These are phyloP conservation scores for Kodamaea alishanica DNA, from an alignment of 1,139 yeast genomes.

Conservation along the genomic window DNA sequence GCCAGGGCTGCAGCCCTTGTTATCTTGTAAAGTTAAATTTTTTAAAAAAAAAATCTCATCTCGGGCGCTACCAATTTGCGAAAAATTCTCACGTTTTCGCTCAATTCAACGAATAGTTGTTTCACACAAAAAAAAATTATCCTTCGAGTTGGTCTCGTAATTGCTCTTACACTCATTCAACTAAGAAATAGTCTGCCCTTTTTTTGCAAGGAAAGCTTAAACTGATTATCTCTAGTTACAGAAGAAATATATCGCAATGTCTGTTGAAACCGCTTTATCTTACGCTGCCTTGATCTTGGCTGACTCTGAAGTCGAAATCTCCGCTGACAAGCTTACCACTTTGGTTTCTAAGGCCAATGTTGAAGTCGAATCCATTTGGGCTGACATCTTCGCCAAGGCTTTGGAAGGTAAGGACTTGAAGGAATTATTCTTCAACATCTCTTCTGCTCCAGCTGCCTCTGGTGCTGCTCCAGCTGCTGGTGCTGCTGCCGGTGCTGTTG, in stretches of 20 bases:
- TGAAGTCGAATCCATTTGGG: slow-evolving; percentile 80
- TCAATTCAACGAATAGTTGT: not conserved
- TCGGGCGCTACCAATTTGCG: slow-evolving; percentile 6
- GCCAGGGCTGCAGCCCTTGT: slow-evolving; percentile 6
- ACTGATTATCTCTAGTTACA: slow-evolving; percentile 26
- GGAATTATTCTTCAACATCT: slow-evolving; percentile 81
- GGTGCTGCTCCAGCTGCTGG: slow-evolving; percentile 48
- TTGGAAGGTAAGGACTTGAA: slow-evolving; percentile 95
- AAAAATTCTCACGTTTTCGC: slow-evolving; percentile 2
- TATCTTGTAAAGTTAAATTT: no score
- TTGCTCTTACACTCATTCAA: slow-evolving; percentile 9
- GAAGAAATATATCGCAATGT: slow-evolving; percentile 31
- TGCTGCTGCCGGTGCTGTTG: slow-evolving; percentile 61
- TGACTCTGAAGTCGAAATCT: slow-evolving; percentile 92
- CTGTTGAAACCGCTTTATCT: slow-evolving; percentile 63
- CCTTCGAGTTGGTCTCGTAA: not conserved
- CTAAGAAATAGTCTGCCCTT: slow-evolving; percentile 28
- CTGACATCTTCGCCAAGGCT: slow-evolving; percentile 94
- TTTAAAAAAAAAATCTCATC: slow-evolving; percentile 1
- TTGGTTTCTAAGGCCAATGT: slow-evolving; percentile 60
- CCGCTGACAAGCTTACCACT: slow-evolving; percentile 86
- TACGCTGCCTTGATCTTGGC: slow-evolving; percentile 98
- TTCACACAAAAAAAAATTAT: slow-evolving; percentile 3
- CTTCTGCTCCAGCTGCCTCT: slow-evolving; percentile 47
- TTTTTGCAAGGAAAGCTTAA: slow-evolving; percentile 19